Base-by-base conservation (phyloP, 345 rosid species). In the Carallia brachiata region DNA sequence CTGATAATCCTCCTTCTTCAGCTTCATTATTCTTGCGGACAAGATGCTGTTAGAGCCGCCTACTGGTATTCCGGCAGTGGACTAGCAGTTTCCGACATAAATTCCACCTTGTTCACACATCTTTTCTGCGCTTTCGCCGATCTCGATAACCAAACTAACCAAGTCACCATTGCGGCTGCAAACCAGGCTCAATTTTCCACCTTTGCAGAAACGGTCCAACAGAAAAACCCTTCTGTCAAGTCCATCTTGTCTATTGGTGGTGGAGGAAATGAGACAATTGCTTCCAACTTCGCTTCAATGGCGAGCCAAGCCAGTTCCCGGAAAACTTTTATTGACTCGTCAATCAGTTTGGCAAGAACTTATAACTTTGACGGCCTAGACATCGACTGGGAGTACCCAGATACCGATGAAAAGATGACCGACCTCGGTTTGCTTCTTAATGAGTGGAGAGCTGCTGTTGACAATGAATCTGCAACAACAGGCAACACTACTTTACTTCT, bases 191-290 rank as follows among this genome's bases (percentile, higher is more conserved):
- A 63, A 30, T 88, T 90, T 79, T 82, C 84, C 3, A 63, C 82
- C 36, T 89, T 89, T 79, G 84, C 95, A 0, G 72, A 67, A 65
- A 84, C 82, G 8, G 90, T 85, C 8, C 84, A 77, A 71, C 75
- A 52, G 4, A 82, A 71, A 52, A 87, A 89, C 72, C 87, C 90
- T 56, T 63, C 79, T 0, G 73, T 85, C 3, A 74, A 60, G 52
- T 87, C 91, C 62, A 88, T 87, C 44, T 59, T 89, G 36, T 87
- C 95, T 3, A 87, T 89, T 0, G 88, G 91, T 16, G 88, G 89
- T 52, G 94, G 91, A 48, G 18, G 9, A 6, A 75, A 5, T 6
- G 6, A 1, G 30, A 2, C 85, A 5, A 70, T 60, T 32, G 50
- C 65, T 3, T 15, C 70, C 6, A 72, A 30, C 48, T 80, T 72